Evolutionary conservation across 345 rosid species (phyloP), one percentile per base, ranked within the genome.

Genomic region (Rubroshorea leprosula): DNA sequence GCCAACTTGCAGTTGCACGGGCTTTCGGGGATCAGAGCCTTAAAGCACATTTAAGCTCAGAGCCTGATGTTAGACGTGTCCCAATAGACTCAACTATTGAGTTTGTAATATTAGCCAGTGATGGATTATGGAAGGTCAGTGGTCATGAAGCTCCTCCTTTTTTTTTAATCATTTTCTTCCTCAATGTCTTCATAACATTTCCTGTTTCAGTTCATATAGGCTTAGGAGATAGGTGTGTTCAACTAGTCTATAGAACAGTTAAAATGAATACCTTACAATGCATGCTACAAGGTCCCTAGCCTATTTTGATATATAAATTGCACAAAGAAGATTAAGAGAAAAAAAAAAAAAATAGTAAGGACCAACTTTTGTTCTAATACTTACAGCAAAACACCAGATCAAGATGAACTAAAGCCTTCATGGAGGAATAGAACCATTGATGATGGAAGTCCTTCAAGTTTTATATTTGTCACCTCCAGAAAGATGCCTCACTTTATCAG

Each of bases 61-160:
- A 77, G 53, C 85, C 85, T 52, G 74, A 72, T 54, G 70, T 77
- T 19, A 72, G 72, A 57, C 74, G 72, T 67, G 78, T 74, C 20
- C 85, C 78, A 0, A 60, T 80, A 56, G 76, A 68, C 65, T 39
- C 75, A 24, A 65, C 71, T 13, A 80, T 72, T 8, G 82, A 74
- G 14, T 78, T 80, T 58, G 68, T 76, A 13, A 78, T 81, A 67
- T 56, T 81, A 57, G 86, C 83, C 19, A 81, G 86, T 23, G 86
- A 78, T 62, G 86, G 83, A 47, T 68, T 81, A 57, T 81, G 86
- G 86, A 78, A 80, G 85, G 85, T 80, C 63, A 72, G 85, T 73
- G 55, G 25, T 62, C 58, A 14, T 53, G 10, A 53, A 46, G 41
- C 60, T 61, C 48, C 35, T 27, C 22, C 24, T 12, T 55, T 1